phyloP scores from a whole-genome alignment of 1,284 basidiomycete species.

The Microbotryum lychnidis-dioicae region DNA sequence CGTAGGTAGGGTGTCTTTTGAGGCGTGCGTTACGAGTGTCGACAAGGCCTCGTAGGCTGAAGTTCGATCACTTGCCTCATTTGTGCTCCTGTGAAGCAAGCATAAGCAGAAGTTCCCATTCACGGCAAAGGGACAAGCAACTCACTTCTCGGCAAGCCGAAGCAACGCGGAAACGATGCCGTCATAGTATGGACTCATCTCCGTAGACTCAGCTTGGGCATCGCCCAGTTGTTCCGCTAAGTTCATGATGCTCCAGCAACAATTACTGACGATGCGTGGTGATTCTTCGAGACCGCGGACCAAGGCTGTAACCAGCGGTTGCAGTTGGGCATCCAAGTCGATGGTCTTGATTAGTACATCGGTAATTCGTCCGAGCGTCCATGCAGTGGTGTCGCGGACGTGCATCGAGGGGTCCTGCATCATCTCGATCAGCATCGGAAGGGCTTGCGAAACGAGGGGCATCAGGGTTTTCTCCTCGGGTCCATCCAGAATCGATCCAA shows the following conservation, averaged over 20 bases:
- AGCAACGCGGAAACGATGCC: constrained; percentile 74
- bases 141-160: constrained; percentile 70
- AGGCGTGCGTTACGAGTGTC: constrained; percentile 71
- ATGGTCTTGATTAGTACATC: constrained; percentile 81
- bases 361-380: constrained; percentile 94
- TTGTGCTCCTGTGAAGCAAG: constrained; percentile 53
- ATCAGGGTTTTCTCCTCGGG: constrained; percentile 78
- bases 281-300: constrained; percentile 73
- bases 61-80: constrained; percentile 87
- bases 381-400: constrained; percentile 95
- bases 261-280: constrained; percentile 77
- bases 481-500: constrained; percentile 94
- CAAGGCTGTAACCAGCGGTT: constrained; percentile 72
- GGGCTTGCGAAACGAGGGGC: constrained; percentile 86
- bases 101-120: neutral
- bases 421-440: constrained; percentile 91
- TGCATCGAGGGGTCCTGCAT: constrained; percentile 76
- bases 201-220: constrained; percentile 46
- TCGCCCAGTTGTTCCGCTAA: constrained; percentile 70
- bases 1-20: constrained; percentile 68
- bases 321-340: constrained; percentile 80
- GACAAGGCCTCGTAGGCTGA: constrained; percentile 95
- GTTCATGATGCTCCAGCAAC: constrained; percentile 95
- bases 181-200: constrained; percentile 84
- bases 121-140: neutral